These are phyloP conservation scores for Paramyrothecium roridum DNA, from an alignment of 2,329 filamentous ascomycete genomes.

Conservation along the genomic window DNA sequence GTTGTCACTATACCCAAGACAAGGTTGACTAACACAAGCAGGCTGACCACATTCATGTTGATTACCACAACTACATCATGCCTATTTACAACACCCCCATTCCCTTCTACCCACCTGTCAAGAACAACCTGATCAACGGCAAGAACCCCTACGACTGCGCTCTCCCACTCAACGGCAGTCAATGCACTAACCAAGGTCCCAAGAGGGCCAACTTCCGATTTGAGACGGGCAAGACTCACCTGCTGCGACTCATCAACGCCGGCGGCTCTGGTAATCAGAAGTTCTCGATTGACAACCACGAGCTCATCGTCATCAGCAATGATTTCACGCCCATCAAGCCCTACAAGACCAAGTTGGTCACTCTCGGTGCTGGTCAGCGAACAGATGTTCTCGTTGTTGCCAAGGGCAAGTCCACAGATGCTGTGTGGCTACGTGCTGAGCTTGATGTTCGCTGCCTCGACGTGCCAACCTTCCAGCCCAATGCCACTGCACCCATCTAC, in stretches of 20 bases:
- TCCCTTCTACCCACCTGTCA: not conserved
- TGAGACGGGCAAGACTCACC: conserved; percentile 47
- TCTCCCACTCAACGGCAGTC: not conserved
- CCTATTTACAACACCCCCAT: not conserved
- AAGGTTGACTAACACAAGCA: not conserved
- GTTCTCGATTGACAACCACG: conserved; percentile 42
- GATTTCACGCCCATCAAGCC: not conserved
- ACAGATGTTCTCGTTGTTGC: not conserved
- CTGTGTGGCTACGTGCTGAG: not conserved
- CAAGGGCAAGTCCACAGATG: not conserved
- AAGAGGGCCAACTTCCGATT: conserved; percentile 12
- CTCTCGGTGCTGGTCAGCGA: not conserved
- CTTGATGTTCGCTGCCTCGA: not conserved
- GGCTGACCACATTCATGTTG: not conserved
- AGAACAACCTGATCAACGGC: not conserved
- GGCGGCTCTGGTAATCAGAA: conserved; percentile 48
- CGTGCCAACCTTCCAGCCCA: not conserved
- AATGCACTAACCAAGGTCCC: not conserved
- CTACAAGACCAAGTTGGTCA: not conserved
- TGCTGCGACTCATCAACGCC: conserved; percentile 51
- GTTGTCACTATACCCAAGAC: not conserved
- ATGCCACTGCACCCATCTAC: not conserved
- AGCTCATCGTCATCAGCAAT: conserved; percentile 5
- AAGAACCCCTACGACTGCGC: not conserved
- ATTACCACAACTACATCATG: not conserved